Conservation (phyloP, 106 monocot genomes). For the Dioscorea alata region DNA sequence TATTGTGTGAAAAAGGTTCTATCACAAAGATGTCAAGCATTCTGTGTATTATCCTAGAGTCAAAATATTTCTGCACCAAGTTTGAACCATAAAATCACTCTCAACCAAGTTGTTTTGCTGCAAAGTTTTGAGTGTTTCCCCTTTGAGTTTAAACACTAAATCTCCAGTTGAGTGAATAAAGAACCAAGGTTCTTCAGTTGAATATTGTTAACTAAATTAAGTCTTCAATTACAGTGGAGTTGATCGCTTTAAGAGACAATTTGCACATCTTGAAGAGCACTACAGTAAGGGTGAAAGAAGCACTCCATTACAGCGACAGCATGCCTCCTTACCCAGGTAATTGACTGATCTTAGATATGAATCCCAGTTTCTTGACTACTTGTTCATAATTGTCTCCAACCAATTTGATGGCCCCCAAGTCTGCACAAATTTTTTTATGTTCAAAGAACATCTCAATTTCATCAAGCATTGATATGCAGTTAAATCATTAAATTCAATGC, state of each 20-base stretch:
- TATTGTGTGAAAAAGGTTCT: too few species aligned
- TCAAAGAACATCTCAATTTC: neutral
- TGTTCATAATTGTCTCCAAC: neutral
- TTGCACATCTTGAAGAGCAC: slow-evolving; percentile 88
- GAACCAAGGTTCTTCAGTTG: too few species aligned
- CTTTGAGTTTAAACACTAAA: too few species aligned
- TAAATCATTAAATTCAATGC: neutral
- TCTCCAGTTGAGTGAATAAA: too few species aligned
- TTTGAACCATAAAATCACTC: too few species aligned
- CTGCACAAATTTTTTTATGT: neutral
- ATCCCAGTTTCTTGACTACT: neutral
- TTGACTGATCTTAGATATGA: neutral
- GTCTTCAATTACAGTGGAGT: slow-evolving; percentile 55
- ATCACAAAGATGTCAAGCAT: too few species aligned
- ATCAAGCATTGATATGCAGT: neutral
- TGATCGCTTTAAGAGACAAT: slow-evolving; percentile 83
- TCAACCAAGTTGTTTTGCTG: too few species aligned
- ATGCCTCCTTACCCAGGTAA: slow-evolving; percentile 83
- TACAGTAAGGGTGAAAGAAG: slow-evolving; percentile 66
- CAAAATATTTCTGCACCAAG: too few species aligned
- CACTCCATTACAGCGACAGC: slow-evolving; percentile 56
- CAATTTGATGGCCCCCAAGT: neutral
- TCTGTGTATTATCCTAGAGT: too few species aligned
- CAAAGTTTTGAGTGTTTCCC: too few species aligned
- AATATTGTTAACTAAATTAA: neutral